Evolutionary conservation across 116 monocot species (phyloP).

Genomic region (Iris pallida): DNA sequence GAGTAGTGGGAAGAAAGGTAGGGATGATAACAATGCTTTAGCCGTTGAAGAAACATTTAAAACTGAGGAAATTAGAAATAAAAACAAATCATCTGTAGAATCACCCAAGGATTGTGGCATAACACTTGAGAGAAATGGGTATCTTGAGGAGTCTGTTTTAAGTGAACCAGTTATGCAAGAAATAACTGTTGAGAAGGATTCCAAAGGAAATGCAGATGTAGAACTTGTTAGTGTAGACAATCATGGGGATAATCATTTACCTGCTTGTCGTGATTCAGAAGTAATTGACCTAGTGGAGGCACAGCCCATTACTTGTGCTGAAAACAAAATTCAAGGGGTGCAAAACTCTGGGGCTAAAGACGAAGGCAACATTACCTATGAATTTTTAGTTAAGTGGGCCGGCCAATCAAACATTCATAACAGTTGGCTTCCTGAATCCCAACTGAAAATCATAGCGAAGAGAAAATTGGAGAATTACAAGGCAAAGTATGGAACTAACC

Average conservation of each 20-base stretch:
- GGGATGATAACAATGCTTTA: background rate
- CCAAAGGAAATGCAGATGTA: slow-evolving; percentile 3
- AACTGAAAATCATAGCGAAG: slow-evolving; percentile 76
- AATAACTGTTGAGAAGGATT: background rate
- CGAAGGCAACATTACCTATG: slow-evolving; percentile 32
- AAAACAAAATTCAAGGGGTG: slow-evolving; percentile 14
- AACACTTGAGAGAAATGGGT: slow-evolving; percentile 1
- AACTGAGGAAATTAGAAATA: slow-evolving; percentile 6
- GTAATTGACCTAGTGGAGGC: background rate
- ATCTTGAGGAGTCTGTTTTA: slow-evolving; percentile 4
- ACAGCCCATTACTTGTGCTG: slow-evolving; percentile 16
- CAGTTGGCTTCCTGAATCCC: slow-evolving; percentile 79
- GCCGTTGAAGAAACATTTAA: slow-evolving; percentile 4
- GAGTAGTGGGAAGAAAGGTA: slow-evolving; percentile 5
- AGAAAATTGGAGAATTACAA: slow-evolving; percentile 94
- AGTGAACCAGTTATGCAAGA: slow-evolving; percentile 6
- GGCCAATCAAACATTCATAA: slow-evolving; percentile 90
- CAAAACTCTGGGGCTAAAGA: slow-evolving; percentile 9
- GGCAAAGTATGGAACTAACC: slow-evolving; percentile 68
- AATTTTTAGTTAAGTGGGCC: slow-evolving; percentile 95
- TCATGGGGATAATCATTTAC: background rate
- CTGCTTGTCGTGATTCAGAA: slow-evolving; percentile 9
- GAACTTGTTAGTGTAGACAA: slow-evolving; percentile 1
- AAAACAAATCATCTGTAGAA: slow-evolving; percentile 4
- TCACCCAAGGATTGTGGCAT: slow-evolving; percentile 5